These are phyloP conservation scores for Lasiosphaeria ovina DNA, from an alignment of 495 filamentous ascomycete species.

Conservation along the genomic window DNA sequence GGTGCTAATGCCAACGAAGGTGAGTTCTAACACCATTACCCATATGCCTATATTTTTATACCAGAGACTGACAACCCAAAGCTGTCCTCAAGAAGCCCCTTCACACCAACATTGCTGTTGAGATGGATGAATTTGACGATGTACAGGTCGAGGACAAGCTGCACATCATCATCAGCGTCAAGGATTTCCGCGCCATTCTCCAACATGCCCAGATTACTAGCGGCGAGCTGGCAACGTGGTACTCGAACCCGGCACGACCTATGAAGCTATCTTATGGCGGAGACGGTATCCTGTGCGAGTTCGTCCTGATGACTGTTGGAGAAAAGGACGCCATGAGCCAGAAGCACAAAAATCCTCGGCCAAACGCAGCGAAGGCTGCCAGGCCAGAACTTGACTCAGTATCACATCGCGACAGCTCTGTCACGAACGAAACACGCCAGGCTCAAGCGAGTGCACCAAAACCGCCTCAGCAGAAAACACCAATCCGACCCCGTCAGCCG, in stretches of 20 bases:
- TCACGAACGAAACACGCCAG: constrained; percentile 15
- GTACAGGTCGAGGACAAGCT: constrained; percentile 72
- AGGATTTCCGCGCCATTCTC: constrained; percentile 91
- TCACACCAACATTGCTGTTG: constrained; percentile 85
- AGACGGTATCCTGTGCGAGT: constrained; percentile 77
- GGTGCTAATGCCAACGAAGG: constrained; percentile 72
- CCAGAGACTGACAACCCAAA: constrained; percentile 25
- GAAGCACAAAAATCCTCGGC: constrained; percentile 40
- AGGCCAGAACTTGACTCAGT: constrained; percentile 36
- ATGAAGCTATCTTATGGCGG: constrained; percentile 76
- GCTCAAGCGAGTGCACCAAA: neutral
- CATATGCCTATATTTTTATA: too few relatives aligned
- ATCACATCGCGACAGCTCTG: constrained; percentile 37
- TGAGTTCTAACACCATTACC: constrained; percentile 28
- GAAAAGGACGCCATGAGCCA: constrained; percentile 53
- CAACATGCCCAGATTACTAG: constrained; percentile 77
- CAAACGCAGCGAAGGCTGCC: constrained; percentile 28
- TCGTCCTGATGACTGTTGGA: constrained; percentile 93
- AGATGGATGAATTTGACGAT: constrained; percentile 81
- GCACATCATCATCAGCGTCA: constrained; percentile 86
- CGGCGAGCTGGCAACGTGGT: constrained; percentile 68
- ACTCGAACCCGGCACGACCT: constrained; percentile 76
- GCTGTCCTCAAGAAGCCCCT: constrained; percentile 92
- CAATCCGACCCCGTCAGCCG: constrained; percentile 20
- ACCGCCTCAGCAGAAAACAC: constrained; percentile 19